Percentiles rank a stretch among this genome's conserved stretches.
These are phyloP conservation scores for Chrysanthemum makinoi DNA, from an alignment of 129 eudicot genomes.

Conservation along the genomic window DNA sequence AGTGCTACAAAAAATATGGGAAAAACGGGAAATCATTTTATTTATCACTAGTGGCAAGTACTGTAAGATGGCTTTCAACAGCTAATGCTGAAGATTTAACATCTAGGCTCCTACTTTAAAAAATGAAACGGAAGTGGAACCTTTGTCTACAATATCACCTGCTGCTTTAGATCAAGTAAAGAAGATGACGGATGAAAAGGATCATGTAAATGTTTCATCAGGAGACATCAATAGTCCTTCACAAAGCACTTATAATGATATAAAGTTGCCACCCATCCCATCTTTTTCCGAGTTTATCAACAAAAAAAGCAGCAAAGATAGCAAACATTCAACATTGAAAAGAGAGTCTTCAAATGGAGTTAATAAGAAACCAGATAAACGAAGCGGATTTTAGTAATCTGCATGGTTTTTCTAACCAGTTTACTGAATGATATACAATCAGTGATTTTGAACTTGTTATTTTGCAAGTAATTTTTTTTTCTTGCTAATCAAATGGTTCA, in stretches of 20 bases:
- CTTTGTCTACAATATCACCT: conserved; percentile 19
- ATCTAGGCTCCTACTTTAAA: conserved; percentile 42
- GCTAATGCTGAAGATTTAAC: conserved; percentile 44
- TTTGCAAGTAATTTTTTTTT: background rate
- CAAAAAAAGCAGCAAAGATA: conserved; percentile 40
- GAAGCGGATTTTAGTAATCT: conserved; percentile 41
- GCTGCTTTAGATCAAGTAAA: conserved; percentile 25
- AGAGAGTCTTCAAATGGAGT: conserved; percentile 36
- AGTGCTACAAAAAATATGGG: conserved; percentile 68
- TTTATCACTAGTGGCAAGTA: conserved; percentile 75
- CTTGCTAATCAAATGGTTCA: conserved; percentile 11
- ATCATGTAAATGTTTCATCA: conserved; percentile 20
- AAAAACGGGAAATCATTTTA: conserved; percentile 85
- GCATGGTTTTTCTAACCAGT: background rate
- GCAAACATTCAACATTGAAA: conserved; percentile 31
- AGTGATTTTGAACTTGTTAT: background rate
- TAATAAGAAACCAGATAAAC: conserved; percentile 45
- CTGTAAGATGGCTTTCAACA: conserved; percentile 83
- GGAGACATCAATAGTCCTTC: conserved; percentile 1
- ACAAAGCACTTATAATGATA: conserved; percentile 29
- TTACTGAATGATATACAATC: too few relatives aligned
- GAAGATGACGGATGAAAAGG: conserved; percentile 27
- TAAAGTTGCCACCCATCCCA: conserved; percentile 62
- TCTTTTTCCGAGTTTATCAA: conserved; percentile 73
- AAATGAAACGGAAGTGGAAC: conserved; percentile 22